phyloP scores from a whole-genome alignment of 2,329 filamentous ascomycete genomes.

The Penicillium concentricum region DNA sequence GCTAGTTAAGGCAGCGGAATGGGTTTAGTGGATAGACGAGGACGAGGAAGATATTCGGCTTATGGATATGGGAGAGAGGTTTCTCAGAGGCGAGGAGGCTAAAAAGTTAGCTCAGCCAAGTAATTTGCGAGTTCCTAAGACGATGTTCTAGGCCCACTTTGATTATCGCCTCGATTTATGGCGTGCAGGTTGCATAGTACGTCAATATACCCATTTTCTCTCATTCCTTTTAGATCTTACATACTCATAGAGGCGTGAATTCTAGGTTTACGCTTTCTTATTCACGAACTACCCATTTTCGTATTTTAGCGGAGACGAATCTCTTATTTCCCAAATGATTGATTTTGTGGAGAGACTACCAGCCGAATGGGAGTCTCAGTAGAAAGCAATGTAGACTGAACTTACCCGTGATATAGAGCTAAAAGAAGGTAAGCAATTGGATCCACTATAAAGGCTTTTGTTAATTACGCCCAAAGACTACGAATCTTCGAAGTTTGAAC shows the following conservation, averaged over 20 bases:
- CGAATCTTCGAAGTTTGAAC: slow-evolving; percentile 12
- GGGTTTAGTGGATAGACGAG: slow-evolving; percentile 24
- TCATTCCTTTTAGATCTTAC: not conserved
- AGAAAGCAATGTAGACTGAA: slow-evolving; percentile 12
- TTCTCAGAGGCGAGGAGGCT: slow-evolving; percentile 21
- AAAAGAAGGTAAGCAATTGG: not conserved
- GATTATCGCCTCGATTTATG: slow-evolving; percentile 35
- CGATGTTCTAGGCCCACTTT: slow-evolving; percentile 32
- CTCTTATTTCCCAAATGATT: slow-evolving; percentile 22
- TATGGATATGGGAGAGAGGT: slow-evolving; percentile 26
- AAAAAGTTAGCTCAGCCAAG: slow-evolving; percentile 23
- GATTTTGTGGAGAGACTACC: slow-evolving; percentile 20
- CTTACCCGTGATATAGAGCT: slow-evolving; percentile 4
- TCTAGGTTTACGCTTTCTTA: slow-evolving; percentile 24
- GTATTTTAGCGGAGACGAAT: slow-evolving; percentile 18
- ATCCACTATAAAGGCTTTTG: not conserved
- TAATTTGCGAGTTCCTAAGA: slow-evolving; percentile 29
- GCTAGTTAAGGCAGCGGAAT: slow-evolving; percentile 23
- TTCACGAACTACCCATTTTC: slow-evolving; percentile 18
- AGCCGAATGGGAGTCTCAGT: slow-evolving; percentile 20
- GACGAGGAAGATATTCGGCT: slow-evolving; percentile 27
- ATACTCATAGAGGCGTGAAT: slow-evolving; percentile 1
- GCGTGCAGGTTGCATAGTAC: slow-evolving; percentile 26
- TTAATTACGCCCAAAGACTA: slow-evolving; percentile 9
- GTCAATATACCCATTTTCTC: not conserved